Base-by-base conservation (phyloP, 441 rosid species). In the Erysimum cheiri region DNA sequence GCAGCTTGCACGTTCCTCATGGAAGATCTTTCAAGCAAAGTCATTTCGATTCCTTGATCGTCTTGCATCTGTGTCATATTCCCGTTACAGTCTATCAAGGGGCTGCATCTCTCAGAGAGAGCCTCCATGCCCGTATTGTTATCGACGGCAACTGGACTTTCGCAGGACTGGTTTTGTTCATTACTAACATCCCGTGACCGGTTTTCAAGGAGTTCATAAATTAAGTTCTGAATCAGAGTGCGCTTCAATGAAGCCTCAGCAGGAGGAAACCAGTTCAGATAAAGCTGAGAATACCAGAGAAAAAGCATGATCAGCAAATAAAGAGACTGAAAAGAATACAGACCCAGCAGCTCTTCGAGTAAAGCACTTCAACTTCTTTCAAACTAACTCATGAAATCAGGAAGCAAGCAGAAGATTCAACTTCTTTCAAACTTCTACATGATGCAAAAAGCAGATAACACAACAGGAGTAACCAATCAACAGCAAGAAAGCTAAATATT, bases 161-260 rank as follows among this genome's bases (percentile, higher is more conserved):
- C 71, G 24, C 80, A 54, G 68, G 82, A 79, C 52, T 70, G 84
- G 32, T 67, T 78, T 56, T 82, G 81, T 71, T 81, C 80, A 70
- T 75, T 48, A 46, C 78, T 72, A 62, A 60, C 73, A 60, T 77
- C 81, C 76, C 31, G 73, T 36, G 86, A 70, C 22, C 69, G 86
- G 71, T 67, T 69, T 69, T 85, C 83, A 61, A 88, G 84, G 67
- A 85, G 91, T 74, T 82, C 83, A 70, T 74, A 84, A 59, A 88
- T 81, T 62, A 88, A 76, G 64, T 80, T 85, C 82, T 88, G 84
- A 73, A 88, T 88, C 41, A 83, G 75, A 58, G 85, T 76, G 58
- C 94, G 94, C 78, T 88, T 88, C 63, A 86, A 80, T 58, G 89
- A 88, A 50, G 85, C 94, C 73, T 88, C 94, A 2, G 80, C 65